These are phyloP conservation scores for Macrophomina pseudophaseolina DNA, from an alignment of 2,329 filamentous ascomycete genomes.

Conservation along the genomic window DNA sequence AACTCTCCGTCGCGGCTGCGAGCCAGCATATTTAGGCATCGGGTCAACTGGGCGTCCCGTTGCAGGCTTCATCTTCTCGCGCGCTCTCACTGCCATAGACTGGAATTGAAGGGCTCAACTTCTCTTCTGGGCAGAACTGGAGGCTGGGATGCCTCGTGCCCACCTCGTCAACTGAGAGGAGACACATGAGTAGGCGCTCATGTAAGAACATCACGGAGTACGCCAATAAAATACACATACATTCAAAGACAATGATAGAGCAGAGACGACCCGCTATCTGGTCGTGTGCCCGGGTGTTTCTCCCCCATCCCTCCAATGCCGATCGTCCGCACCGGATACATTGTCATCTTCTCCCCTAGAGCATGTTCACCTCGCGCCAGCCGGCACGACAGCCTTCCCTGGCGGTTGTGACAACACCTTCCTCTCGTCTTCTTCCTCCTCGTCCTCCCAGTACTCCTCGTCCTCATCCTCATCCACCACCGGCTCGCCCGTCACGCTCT, in stretches of 20 bases:
- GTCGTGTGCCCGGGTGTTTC: background rate
- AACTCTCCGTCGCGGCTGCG: too few species aligned
- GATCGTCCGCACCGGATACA: too few species aligned
- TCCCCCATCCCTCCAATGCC: background rate
- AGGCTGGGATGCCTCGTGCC: too few species aligned
- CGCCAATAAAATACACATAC: background rate
- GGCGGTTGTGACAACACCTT: background rate
- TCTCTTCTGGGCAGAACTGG: too few species aligned
- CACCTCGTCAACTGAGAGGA: too few species aligned
- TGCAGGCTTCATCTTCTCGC: too few species aligned
- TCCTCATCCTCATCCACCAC: constrained; percentile 60
- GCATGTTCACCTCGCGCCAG: background rate
- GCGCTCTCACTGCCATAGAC: too few species aligned
- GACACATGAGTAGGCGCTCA: too few species aligned
- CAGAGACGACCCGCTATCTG: background rate
- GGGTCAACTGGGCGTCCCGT: too few species aligned
- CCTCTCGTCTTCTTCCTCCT: constrained; percentile 1
- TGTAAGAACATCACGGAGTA: background rate
- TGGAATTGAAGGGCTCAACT: too few species aligned
- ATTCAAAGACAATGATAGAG: background rate
- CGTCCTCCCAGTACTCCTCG: constrained; percentile 60
- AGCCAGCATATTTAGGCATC: too few species aligned
- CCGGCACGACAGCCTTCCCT: background rate
- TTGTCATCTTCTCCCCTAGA: too few species aligned
- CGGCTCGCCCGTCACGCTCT: constrained; percentile 64